Percentiles rank a stretch among this genome's conserved stretches.
Conservation (phyloP, 148 eudicot genomes). For the Chenopodium album region DNA sequence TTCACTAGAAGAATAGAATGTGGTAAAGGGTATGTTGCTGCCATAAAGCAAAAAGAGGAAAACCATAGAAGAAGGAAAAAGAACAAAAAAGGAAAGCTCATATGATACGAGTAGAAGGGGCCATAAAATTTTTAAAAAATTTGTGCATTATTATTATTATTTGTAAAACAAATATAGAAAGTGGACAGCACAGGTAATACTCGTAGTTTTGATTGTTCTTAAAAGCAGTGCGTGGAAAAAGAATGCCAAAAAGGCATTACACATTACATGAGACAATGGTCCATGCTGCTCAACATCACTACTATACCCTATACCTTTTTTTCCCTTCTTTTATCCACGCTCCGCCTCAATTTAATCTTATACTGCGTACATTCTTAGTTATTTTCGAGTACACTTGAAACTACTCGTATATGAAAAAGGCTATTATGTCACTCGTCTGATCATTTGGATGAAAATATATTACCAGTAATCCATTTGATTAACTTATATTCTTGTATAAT, state of each 20-base stretch:
- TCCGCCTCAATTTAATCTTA: too few species aligned
- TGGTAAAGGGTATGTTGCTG: neutral
- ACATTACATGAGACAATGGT: conserved; percentile 9
- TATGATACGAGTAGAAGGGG: neutral
- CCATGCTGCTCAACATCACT: conserved; percentile 7
- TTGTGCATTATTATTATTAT: neutral
- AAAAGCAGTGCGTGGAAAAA: conserved; percentile 7
- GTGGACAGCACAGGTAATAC: neutral
- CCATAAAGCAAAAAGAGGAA: neutral
- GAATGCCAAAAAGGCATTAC: neutral
- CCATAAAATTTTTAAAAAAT: neutral
- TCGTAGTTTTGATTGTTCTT: neutral
- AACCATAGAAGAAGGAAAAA: neutral
- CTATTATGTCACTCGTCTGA: too few species aligned
- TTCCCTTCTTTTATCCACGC: too few species aligned
- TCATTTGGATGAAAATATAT: too few species aligned
- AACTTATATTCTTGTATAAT: too few species aligned
- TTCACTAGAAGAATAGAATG: neutral
- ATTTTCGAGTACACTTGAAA: too few species aligned
- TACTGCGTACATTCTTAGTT: too few species aligned
- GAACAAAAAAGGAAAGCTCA: neutral
- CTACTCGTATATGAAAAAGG: too few species aligned
- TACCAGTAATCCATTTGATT: too few species aligned
- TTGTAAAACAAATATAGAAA: neutral
- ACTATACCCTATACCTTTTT: too few species aligned